These are phyloP conservation scores for Tetrapisispora phaffii DNA, from an alignment of 805 yeast genomes.

Conservation along the genomic window DNA sequence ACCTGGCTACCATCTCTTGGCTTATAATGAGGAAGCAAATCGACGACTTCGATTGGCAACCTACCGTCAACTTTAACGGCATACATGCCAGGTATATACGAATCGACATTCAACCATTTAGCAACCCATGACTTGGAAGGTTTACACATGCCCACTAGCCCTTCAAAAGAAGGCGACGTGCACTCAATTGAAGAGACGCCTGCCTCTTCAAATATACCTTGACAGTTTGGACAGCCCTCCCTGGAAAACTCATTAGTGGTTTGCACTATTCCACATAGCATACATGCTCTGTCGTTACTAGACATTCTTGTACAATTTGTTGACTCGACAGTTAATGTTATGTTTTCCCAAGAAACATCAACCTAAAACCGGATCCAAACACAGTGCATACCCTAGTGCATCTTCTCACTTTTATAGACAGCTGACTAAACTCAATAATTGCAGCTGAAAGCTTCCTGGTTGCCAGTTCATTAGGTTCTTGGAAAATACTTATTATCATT, in stretches of 20 bases:
- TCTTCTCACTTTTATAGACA: no score
- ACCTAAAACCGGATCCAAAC: no score
- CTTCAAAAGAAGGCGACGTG: constrained; percentile 94
- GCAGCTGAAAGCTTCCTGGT: no score
- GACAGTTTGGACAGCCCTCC: constrained; percentile 95
- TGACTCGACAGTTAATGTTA: neutral
- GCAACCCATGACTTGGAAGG: constrained; percentile 91
- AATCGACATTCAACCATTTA: constrained; percentile 85
- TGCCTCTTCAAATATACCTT: constrained; percentile 69
- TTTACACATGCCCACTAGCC: constrained; percentile 81
- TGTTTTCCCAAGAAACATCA: no score
- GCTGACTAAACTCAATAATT: no score
- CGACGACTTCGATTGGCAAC: constrained; percentile 76
- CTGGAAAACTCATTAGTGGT: constrained; percentile 68
- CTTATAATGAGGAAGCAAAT: constrained; percentile 67
- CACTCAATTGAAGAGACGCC: constrained; percentile 85
- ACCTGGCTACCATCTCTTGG: constrained; percentile 90
- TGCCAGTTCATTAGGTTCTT: no score
- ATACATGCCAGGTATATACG: constrained; percentile 79
- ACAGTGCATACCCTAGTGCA: no score
- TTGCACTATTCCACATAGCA: constrained; percentile 91
- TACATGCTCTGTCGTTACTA: constrained; percentile 76
- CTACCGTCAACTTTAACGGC: constrained; percentile 92
- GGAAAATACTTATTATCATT: no score
- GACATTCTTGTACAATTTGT: neutral